Percentiles rank a stretch among this genome's conserved stretches.
Evolutionary conservation across 495 filamentous ascomycete species (phyloP).

Genomic region (Poronia punctata): DNA sequence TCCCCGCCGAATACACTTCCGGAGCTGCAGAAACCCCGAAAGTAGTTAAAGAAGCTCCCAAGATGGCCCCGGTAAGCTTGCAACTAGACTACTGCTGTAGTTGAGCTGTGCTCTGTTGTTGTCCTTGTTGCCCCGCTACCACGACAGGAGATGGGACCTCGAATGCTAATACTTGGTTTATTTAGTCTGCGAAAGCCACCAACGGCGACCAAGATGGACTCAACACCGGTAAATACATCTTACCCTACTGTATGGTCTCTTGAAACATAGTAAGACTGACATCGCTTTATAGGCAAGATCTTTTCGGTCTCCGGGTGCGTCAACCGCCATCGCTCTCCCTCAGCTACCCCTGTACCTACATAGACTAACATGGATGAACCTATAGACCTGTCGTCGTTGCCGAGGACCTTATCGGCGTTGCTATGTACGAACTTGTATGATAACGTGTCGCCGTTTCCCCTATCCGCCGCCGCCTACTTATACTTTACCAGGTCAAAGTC

Average conservation of each 20-base stretch:
- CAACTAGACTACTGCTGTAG: slow-evolving; percentile 9
- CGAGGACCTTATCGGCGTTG: slow-evolving; percentile 97
- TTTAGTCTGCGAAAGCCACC: slow-evolving; percentile 23
- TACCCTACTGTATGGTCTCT: not conserved
- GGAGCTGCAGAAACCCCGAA: slow-evolving; percentile 25
- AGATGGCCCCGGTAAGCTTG: slow-evolving; percentile 55
- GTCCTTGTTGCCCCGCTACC: slow-evolving; percentile 10
- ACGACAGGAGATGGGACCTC: not conserved
- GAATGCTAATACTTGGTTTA: slow-evolving; percentile 1
- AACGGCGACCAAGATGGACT: slow-evolving; percentile 34
- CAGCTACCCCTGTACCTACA: not conserved
- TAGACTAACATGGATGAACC: slow-evolving; percentile 11
- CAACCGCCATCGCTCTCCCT: slow-evolving; percentile 4
- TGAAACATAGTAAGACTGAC: slow-evolving; percentile 9
- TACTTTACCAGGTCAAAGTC: slow-evolving; percentile 60
- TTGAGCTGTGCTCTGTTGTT: slow-evolving; percentile 1
- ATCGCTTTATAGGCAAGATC: slow-evolving; percentile 53
- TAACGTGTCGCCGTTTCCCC: slow-evolving; percentile 13
- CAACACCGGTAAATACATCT: slow-evolving; percentile 26
- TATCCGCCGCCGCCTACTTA: slow-evolving; percentile 15
- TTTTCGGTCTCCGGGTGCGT: slow-evolving; percentile 76
- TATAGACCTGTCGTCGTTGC: slow-evolving; percentile 88
- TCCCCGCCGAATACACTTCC: slow-evolving; percentile 21
- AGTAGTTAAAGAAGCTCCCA: slow-evolving; percentile 32
- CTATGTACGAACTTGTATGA: slow-evolving; percentile 97